Base-by-base conservation (phyloP, 2,329 filamentous ascomycete genomes). In the Phialophora chinensis region DNA sequence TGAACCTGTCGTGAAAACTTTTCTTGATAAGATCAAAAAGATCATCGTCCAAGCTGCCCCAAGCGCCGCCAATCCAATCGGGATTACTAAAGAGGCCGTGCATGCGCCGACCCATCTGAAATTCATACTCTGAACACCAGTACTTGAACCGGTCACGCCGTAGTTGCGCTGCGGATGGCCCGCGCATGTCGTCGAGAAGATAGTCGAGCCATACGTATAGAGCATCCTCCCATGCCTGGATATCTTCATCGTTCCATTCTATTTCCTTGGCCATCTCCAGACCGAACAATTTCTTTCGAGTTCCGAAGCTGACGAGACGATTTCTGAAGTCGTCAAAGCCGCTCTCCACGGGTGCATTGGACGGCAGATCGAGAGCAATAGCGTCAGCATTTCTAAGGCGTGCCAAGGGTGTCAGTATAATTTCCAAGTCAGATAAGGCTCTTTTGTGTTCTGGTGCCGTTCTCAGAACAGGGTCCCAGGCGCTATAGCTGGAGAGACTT, bases 321-420 rank as follows among this genome's bases (percentile, higher is more conserved):
- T 29, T 25, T 27, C 20, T 54, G 52, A 58, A 25, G 23, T 35
- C 12, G n/a, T 62, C 44, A n/a, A 58, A 17, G 11, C 38, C 14
- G 7, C 17, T n/a, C 2, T 20, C 38, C 53, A 25, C 33, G 42
- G 35, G 23, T 8, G 64, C 49, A 29, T 23, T n/a, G 12, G 44
- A 49, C 11, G 64, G 59, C 25, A 66, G 59, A 10, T 59, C 29
- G 47, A 66, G 2, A 1, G 20, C 23, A 17, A 63, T 23, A 44
- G 59, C 44, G 2, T 66, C 60, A 27, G 53, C 59, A 62, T 59
- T 17, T 62, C 64, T 38, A 14, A 66, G 2, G 52, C 64, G 64
- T 44, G 12, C 5, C n/a, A 66, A 47, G n/a, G 64, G 59, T 55
- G 52, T 66, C 44, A 66, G 35, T 17, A 66, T 66, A 7, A 47